Conservation (phyloP, 176 grass and related monocot genomes). For the Hordeum vulgare region MorexV3_pseudomolecules_assembly NC_058518.1:488180737-488181236, state of each 20-base stretch:
- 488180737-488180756: no score
- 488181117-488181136: neutral
- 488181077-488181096: neutral
- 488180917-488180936: no score
- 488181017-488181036: neutral
- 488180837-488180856: no score
- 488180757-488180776: no score
- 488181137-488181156: slow-evolving; percentile 3
- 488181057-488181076: neutral
- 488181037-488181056: neutral
- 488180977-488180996: neutral
- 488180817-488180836: no score
- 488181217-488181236: slow-evolving; percentile 2
- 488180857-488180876: no score
- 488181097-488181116: slow-evolving; percentile 10
- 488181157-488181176: slow-evolving; percentile 1
- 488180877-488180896: no score
- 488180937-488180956: no score
- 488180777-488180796: no score
- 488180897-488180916: no score
- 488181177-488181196: neutral
- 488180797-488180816: no score
- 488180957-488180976: no score
- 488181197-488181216: slow-evolving; percentile 1
- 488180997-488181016: neutral